A percentile compares a stretch with the other conserved stretches of the same genome.
These are phyloP conservation scores for Geranium incanum DNA, from an alignment of 441 rosid genomes.

Conservation along the genomic window DNA sequence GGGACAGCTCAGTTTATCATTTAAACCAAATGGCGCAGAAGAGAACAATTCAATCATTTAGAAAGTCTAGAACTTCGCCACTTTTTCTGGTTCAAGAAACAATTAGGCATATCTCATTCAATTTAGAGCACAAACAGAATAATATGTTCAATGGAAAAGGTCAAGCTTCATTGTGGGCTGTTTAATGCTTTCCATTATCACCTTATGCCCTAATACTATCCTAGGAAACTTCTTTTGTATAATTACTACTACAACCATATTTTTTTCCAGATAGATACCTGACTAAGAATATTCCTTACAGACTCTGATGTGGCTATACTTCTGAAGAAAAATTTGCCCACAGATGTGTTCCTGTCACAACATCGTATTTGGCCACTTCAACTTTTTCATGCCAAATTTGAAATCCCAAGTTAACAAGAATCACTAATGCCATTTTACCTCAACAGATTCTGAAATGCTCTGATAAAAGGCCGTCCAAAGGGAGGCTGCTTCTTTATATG, in stretches of 20 bases:
- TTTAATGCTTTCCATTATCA: not conserved
- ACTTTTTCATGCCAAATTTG: not conserved
- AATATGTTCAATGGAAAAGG: not conserved
- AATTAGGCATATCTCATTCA: not conserved
- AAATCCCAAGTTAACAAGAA: not conserved
- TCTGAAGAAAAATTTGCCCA: slow-evolving; percentile 57
- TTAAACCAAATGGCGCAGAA: not conserved
- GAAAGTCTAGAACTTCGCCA: not conserved
- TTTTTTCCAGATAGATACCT: slow-evolving; percentile 34
- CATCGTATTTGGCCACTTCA: slow-evolving; percentile 10
- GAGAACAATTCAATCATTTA: not conserved
- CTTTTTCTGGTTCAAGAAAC: not conserved
- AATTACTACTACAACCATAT: not conserved
- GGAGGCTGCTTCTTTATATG: slow-evolving; percentile 81
- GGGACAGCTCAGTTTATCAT: not conserved
- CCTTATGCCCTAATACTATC: not conserved
- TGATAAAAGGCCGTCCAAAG: slow-evolving; percentile 67
- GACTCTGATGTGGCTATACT: slow-evolving; percentile 58
- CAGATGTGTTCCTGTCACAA: slow-evolving; percentile 57
- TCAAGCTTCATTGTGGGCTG: not conserved
- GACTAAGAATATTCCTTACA: slow-evolving; percentile 60
- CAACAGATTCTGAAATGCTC: slow-evolving; percentile 68
- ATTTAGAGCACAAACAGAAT: not conserved
- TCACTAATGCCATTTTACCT: slow-evolving; percentile 35
- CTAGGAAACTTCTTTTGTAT: not conserved